These are phyloP conservation scores for Metschnikowia cubensis DNA, from an alignment of 805 yeast genomes.

Conservation along the genomic window DNA sequence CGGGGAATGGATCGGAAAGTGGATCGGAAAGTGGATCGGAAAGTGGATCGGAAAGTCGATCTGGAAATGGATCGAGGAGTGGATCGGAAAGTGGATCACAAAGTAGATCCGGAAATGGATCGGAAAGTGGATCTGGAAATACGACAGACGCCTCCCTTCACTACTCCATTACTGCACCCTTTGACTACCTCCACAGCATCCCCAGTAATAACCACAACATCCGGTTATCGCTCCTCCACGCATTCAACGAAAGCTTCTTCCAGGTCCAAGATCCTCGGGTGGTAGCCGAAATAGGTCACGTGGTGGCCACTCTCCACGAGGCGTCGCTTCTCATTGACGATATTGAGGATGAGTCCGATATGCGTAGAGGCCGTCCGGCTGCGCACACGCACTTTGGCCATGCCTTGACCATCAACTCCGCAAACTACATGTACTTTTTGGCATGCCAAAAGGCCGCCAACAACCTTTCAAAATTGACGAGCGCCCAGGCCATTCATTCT, in stretches of 20 bases:
- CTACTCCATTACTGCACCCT: slow-evolving; percentile 25
- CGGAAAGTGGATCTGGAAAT: too few species aligned
- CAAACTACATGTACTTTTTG: slow-evolving; percentile 75
- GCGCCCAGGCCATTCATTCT: too few species aligned
- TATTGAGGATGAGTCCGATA: slow-evolving; percentile 71
- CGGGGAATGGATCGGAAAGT: too few species aligned
- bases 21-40: too few species aligned
- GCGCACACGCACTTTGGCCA: slow-evolving; percentile 76
- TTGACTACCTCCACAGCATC: slow-evolving; percentile 26
- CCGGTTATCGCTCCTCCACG: slow-evolving; percentile 27
- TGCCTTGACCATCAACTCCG: slow-evolving; percentile 77
- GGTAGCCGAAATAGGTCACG: slow-evolving; percentile 24
- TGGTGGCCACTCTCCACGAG: slow-evolving; percentile 34
- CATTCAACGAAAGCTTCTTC: slow-evolving; percentile 33
- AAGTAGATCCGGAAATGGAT: too few species aligned
- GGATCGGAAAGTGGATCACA: too few species aligned
- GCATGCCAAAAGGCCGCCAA: slow-evolving; percentile 50
- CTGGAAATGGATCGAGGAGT: too few species aligned
- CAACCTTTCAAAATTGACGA: neutral
- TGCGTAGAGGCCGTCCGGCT: slow-evolving; percentile 74
- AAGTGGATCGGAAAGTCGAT: too few species aligned
- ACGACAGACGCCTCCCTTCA: neutral
- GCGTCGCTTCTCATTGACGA: slow-evolving; percentile 62
- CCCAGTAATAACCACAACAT: slow-evolving; percentile 34
- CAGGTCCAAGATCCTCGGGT: slow-evolving; percentile 23